A percentile compares a stretch with the other conserved stretches of the same genome.
Conservation (phyloP, 148 eudicot genomes). For the Chenopodium suecicum region DNA sequence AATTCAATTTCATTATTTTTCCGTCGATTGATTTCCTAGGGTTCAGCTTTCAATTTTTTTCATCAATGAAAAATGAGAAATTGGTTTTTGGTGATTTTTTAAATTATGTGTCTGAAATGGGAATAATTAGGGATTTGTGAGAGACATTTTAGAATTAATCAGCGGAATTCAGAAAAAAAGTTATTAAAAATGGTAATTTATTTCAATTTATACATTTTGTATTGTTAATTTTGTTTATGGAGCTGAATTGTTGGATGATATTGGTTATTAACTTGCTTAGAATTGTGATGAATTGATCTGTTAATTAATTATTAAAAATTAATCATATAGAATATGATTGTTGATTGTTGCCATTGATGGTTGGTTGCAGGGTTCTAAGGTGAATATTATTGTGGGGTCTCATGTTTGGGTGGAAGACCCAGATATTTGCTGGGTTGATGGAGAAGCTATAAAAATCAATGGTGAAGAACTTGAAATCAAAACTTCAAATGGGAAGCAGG, state of each 20-base stretch:
- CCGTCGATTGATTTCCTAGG: slow-evolving; percentile 1
- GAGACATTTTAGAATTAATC: background rate
- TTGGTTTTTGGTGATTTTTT: background rate
- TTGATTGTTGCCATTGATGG: slow-evolving; percentile 4
- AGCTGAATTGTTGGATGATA: background rate
- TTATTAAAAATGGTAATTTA: slow-evolving; percentile 20
- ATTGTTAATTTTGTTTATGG: no score
- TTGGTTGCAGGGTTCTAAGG: slow-evolving; percentile 39
- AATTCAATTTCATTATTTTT: background rate
- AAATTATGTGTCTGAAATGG: slow-evolving; percentile 8
- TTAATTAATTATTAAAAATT: background rate
- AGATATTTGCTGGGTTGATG: slow-evolving; percentile 43
- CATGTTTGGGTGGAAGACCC: slow-evolving; percentile 49
- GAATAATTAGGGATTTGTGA: slow-evolving; percentile 14
- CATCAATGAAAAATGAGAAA: background rate
- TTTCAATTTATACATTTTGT: background rate
- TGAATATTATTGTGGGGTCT: slow-evolving; percentile 36
- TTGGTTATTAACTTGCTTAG: background rate
- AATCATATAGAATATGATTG: background rate
- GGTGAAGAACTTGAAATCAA: slow-evolving; percentile 41
- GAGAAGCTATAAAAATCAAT: slow-evolving; percentile 37
- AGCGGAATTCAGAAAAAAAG: background rate
- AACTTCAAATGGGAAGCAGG: slow-evolving; percentile 45
- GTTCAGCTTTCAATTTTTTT: background rate
- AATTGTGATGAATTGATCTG: background rate